Percentiles rank a stretch among this genome's conserved stretches.
phyloP scores from a whole-genome alignment of 768 basidiomycete genomes.

The Tulasnella calospora region DNA sequence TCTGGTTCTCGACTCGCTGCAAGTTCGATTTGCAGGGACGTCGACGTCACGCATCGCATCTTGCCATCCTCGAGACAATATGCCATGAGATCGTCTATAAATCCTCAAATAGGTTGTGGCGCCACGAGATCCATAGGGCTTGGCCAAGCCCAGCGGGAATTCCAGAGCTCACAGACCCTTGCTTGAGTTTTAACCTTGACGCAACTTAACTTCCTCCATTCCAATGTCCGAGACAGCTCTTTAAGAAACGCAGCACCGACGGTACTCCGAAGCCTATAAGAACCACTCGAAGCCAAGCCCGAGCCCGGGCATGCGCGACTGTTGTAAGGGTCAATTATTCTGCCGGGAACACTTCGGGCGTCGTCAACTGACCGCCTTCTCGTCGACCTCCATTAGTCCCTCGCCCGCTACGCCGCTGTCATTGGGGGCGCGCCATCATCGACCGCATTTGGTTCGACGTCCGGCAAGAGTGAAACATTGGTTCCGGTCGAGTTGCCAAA shows the following conservation, averaged over 20 bases:
- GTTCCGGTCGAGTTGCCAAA: constrained; percentile 2
- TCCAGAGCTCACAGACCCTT: constrained; percentile 1
- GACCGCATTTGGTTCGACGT: constrained; percentile 5
- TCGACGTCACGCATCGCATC: not conserved
- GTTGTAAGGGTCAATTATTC: not conserved
- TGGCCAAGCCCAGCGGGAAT: not conserved
- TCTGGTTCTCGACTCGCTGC: not conserved
- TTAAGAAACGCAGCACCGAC: not conserved
- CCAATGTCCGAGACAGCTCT: not conserved
- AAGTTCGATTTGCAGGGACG: not conserved
- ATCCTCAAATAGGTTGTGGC: not conserved
- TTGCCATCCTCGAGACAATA: not conserved
- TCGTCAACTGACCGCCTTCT: constrained; percentile 1
- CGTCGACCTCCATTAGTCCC: not conserved
- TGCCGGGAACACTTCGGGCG: constrained; percentile 1
- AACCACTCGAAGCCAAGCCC: not conserved
- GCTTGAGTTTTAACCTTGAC: constrained; percentile 2
- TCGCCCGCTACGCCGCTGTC: not conserved
- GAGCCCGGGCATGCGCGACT: not conserved
- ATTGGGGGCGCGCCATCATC: not conserved
- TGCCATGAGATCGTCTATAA: not conserved
- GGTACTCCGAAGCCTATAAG: not conserved
- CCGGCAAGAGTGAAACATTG: not conserved
- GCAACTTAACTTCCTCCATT: not conserved
- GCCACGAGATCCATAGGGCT: not conserved